phyloP scores from a whole-genome alignment of 192 early-diverging fungal species.

The Anaeromyces robustus region DNA sequence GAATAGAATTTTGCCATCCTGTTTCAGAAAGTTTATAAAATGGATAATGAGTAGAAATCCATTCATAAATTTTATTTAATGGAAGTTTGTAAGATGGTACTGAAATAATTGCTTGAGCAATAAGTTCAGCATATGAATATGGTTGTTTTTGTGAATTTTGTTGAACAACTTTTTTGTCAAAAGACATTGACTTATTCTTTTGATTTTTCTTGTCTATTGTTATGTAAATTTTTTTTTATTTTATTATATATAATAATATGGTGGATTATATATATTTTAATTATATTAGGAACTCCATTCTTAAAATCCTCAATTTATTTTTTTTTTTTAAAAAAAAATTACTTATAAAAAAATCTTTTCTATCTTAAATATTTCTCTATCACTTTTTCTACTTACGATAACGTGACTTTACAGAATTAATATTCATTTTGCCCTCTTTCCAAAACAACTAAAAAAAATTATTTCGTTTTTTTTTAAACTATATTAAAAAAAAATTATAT shows the following conservation, averaged over 20 bases:
- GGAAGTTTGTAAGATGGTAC: background rate
- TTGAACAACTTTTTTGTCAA: background rate
- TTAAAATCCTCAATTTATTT: background rate
- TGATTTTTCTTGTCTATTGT: background rate
- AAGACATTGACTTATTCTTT: background rate
- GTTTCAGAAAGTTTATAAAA: background rate
- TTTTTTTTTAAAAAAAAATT: background rate
- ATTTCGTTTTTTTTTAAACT: background rate
- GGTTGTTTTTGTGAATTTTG: background rate
- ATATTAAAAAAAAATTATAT: too few relatives aligned
- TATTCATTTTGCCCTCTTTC: background rate
- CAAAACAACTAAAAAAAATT: too few relatives aligned
- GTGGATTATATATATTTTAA: background rate
- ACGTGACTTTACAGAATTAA: background rate
- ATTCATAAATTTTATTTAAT: background rate
- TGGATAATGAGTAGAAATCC: background rate
- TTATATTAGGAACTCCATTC: background rate
- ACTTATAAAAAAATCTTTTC: too few relatives aligned
- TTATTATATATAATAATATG: too few relatives aligned
- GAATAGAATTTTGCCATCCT: background rate
- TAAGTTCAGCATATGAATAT: background rate
- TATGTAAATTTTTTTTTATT: too few relatives aligned
- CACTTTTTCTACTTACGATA: background rate
- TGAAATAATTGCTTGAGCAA: background rate
- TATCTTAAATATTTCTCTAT: too few relatives aligned